Conservation (phyloP, 2,329 filamentous ascomycete genomes). For the Xylariaceae sp. region DNA sequence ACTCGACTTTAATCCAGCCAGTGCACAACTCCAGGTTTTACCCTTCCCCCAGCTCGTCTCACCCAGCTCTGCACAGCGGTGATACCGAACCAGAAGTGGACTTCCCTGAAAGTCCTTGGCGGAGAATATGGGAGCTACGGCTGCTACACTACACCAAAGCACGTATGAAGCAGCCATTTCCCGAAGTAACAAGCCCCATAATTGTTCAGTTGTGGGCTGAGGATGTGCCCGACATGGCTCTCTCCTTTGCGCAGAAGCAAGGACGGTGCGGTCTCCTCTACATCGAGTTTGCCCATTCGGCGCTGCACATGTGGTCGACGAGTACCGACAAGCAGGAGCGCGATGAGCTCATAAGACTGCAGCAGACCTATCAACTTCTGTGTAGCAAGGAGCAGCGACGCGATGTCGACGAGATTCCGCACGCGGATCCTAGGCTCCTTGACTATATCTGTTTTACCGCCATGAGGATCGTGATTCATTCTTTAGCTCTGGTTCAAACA, state of each 20-base stretch:
- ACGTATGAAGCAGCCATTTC: conserved; percentile 31
- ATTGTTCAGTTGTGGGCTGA: conserved; percentile 31
- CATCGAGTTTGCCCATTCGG: conserved; percentile 36
- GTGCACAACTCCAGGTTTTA: conserved; percentile 21
- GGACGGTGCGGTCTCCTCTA: conserved; percentile 35
- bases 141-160: conserved; percentile 36
- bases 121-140: conserved; percentile 38
- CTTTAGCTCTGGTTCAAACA: conserved; percentile 38
- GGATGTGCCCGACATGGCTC: conserved; percentile 35
- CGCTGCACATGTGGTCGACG: conserved; percentile 36
- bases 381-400: conserved; percentile 36
- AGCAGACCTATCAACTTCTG: conserved; percentile 37
- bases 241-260: conserved; percentile 31
- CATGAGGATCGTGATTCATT: conserved; percentile 36
- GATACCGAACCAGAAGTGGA: conserved; percentile 18
- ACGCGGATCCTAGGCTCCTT: conserved; percentile 26
- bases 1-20: too few relatives aligned
- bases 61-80: conserved; percentile 20
- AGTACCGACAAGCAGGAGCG: conserved; percentile 27
- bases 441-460: conserved; percentile 37
- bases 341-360: conserved; percentile 32
- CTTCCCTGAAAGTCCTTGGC: conserved; percentile 35
- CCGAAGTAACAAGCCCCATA: conserved; percentile 18
- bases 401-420: conserved; percentile 32
- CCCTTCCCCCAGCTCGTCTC: conserved; percentile 25